phyloP scores from a whole-genome alignment of 106 monocot genomes.

The Apostasia shenzhenica region DNA sequence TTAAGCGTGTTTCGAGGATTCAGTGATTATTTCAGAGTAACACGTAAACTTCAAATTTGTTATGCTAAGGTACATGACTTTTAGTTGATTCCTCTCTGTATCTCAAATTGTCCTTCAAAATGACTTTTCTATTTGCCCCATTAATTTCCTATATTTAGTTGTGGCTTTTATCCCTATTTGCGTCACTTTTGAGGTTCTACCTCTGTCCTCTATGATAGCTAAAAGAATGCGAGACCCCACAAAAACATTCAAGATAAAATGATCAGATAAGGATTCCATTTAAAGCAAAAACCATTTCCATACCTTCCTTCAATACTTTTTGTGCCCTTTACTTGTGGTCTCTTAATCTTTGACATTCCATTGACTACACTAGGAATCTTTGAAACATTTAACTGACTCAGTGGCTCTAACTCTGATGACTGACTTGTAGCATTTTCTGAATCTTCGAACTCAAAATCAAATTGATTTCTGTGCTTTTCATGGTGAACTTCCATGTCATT shows the following conservation, averaged over 20 bases:
- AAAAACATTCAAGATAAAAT: neutral
- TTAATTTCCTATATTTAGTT: neutral
- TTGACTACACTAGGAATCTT: conserved; percentile 10
- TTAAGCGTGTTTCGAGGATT: too few species aligned
- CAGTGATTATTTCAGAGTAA: too few species aligned
- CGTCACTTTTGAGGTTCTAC: neutral
- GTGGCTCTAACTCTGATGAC: conserved; percentile 53
- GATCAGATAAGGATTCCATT: neutral
- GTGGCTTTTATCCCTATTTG: neutral
- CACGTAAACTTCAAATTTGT: too few species aligned
- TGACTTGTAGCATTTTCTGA: conserved; percentile 49
- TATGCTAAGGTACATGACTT: too few species aligned
- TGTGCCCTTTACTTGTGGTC: conserved; percentile 27
- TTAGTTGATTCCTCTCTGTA: neutral
- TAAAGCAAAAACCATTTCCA: neutral
- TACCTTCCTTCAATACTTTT: conserved; percentile 36
- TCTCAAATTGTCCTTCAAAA: neutral
- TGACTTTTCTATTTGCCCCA: neutral
- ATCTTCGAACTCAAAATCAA: conserved; percentile 52
- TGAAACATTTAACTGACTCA: conserved; percentile 28
- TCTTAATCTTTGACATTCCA: conserved; percentile 29
- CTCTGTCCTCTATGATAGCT: neutral
- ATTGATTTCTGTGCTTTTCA: conserved; percentile 15
- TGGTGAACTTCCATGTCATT: conserved; percentile 22
- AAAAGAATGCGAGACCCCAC: neutral